Evolutionary conservation across 208 protist genomes (phyloP).

Genomic region (Trypanosoma rangeli): DNA sequence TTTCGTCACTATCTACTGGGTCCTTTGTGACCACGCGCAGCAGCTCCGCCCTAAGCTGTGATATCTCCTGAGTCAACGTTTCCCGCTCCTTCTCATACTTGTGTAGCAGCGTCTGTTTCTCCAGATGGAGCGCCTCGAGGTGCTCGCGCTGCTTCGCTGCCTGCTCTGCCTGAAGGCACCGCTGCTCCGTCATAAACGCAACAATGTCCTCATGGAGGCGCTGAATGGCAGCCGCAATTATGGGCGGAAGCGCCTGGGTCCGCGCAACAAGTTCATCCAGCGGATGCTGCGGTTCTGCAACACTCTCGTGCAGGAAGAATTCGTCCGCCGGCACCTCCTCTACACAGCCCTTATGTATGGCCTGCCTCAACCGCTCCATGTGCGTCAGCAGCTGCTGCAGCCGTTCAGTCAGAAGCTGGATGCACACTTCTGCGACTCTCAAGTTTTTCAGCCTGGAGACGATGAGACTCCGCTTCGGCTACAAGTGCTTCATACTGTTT

Average conservation of each 20-base stretch:
- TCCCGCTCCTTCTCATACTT: slow-evolving; percentile 15
- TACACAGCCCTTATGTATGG: slow-evolving; percentile 14
- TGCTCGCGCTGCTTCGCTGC: slow-evolving; percentile 10
- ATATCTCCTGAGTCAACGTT: not conserved
- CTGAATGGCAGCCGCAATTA: not conserved
- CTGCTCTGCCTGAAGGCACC: not conserved
- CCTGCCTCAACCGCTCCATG: slow-evolving; percentile 12
- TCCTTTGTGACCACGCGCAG: not conserved
- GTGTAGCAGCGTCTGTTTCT: slow-evolving; percentile 14
- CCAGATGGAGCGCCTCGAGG: slow-evolving; percentile 14
- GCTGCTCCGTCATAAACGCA: slow-evolving; percentile 8
- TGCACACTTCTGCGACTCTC: slow-evolving; percentile 13
- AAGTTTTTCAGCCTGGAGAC: slow-evolving; percentile 3
- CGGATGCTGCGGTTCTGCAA: slow-evolving; percentile 8
- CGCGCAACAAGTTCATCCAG: slow-evolving; percentile 10
- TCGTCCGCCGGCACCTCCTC: slow-evolving; percentile 16
- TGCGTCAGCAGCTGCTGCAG: slow-evolving; percentile 13
- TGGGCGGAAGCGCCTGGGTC: slow-evolving; percentile 7
- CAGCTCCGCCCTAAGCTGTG: not conserved
- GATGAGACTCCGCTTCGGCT: slow-evolving; percentile 8
- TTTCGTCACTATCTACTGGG: not conserved
- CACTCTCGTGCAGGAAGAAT: slow-evolving; percentile 11
- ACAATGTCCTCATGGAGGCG: slow-evolving; percentile 6
- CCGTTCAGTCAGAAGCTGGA: slow-evolving; percentile 23
- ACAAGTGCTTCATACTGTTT: slow-evolving; percentile 23